phyloP scores from a whole-genome alignment of 371 early-diverging fungal species.

The Syncephalastrum sp. region DNA sequence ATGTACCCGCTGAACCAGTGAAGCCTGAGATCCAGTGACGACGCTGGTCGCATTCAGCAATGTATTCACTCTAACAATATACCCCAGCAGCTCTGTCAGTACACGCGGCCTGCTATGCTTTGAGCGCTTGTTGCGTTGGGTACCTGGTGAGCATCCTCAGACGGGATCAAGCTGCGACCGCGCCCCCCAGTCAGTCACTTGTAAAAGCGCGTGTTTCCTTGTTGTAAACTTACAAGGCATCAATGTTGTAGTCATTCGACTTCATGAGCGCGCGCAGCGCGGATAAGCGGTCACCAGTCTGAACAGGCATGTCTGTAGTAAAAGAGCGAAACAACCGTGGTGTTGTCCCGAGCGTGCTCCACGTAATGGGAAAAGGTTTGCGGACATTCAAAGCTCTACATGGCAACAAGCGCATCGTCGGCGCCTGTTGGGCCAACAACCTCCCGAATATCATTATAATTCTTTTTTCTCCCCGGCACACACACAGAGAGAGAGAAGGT shows the following conservation, averaged over 20 bases:
- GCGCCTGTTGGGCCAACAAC: no score
- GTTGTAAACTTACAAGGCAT: constrained; percentile 65
- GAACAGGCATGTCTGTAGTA: constrained; percentile 28
- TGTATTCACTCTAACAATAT: constrained; percentile 88
- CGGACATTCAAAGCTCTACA: no score
- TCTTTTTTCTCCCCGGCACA: no score
- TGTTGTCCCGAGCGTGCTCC: no score
- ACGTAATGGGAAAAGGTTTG: no score
- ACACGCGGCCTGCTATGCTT: neutral
- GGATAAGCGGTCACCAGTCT: constrained; percentile 59
- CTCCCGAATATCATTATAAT: no score
- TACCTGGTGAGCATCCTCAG: constrained; percentile 96
- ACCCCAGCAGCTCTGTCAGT: neutral
- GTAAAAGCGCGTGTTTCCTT: neutral
- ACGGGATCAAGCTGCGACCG: constrained; percentile 75
- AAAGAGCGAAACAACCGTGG: neutral
- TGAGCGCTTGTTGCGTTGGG: neutral
- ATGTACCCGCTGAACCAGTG: constrained; percentile 93
- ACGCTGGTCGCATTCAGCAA: constrained; percentile 89
- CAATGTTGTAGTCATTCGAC: constrained; percentile 55
- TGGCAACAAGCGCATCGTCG: no score
- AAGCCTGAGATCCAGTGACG: constrained; percentile 97
- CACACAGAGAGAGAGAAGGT: no score
- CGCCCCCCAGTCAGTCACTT: neutral
- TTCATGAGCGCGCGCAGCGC: constrained; percentile 76